Conservation (phyloP, 345 rosid species). For the Eucalyptus polyanthemos region DNA sequence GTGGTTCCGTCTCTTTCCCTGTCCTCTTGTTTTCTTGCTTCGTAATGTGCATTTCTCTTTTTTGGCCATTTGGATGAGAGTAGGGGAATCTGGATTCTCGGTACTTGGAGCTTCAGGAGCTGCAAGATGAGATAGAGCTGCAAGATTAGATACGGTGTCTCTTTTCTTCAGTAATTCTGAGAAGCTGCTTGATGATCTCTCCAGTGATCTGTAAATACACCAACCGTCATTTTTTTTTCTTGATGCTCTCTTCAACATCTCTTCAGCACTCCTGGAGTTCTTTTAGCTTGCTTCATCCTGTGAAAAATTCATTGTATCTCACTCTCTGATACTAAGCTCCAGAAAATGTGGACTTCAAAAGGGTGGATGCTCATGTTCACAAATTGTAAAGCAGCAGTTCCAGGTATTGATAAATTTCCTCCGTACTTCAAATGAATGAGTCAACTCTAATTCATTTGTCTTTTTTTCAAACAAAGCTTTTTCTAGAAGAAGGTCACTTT, state of each 20-base stretch:
- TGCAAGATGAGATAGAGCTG: constrained; percentile 81
- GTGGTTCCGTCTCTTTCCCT: not conserved
- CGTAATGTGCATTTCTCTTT: not conserved
- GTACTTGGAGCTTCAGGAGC: constrained; percentile 74
- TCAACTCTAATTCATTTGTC: not conserved
- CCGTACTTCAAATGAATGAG: not conserved
- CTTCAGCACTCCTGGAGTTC: not conserved
- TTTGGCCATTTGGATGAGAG: not conserved
- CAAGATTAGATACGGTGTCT: constrained; percentile 84
- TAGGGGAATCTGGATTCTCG: constrained; percentile 81
- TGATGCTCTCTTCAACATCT: not conserved
- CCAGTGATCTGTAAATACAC: constrained; percentile 36
- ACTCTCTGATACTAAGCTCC: constrained; percentile 25
- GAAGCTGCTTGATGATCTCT: constrained; percentile 72
- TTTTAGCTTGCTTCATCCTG: not conserved
- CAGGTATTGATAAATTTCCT: constrained; percentile 25
- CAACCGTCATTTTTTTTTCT: not conserved
- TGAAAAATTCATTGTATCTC: not conserved
- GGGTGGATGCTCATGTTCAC: constrained; percentile 74
- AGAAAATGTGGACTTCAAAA: constrained; percentile 64
- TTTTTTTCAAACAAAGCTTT: not conserved
- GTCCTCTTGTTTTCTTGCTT: not conserved
- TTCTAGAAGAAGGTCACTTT: not conserved
- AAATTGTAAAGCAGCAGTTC: constrained; percentile 93
- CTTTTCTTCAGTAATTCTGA: constrained; percentile 89